Conservation (phyloP, 495 filamentous ascomycete species). For the Penicillium simplicissimum region DNA sequence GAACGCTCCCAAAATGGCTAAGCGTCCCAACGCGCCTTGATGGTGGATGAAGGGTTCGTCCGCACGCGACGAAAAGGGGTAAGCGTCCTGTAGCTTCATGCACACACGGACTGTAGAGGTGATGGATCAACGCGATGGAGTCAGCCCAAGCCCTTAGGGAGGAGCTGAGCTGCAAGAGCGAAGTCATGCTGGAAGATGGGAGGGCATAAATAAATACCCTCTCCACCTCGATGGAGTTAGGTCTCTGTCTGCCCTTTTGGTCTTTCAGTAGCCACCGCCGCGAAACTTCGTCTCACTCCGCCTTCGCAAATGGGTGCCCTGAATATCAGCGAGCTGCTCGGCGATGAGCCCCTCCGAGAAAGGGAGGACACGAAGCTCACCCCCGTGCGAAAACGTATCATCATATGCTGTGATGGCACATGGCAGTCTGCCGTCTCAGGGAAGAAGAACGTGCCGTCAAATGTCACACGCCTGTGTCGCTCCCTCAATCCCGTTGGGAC, state of each 20-base stretch:
- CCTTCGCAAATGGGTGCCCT: slow-evolving; percentile 2
- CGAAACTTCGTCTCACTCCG: background rate
- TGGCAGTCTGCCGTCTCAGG: slow-evolving; percentile 31
- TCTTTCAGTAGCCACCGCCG: background rate
- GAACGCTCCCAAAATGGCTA: background rate
- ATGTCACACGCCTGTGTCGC: slow-evolving; percentile 29
- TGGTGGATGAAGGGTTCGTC: background rate
- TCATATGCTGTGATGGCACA: slow-evolving; percentile 35
- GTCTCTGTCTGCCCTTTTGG: background rate
- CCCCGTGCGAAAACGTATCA: slow-evolving; percentile 24
- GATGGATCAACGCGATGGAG: slow-evolving; percentile 2
- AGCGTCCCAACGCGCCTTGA: background rate
- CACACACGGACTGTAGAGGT: background rate
- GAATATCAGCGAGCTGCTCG: slow-evolving; percentile 2
- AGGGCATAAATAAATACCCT: background rate
- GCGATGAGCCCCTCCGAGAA: slow-evolving; percentile 7
- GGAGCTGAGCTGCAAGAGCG: background rate
- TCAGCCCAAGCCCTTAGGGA: background rate
- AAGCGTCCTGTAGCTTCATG: slow-evolving; percentile 6
- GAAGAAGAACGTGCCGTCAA: slow-evolving; percentile 29
- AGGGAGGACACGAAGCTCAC: slow-evolving; percentile 8
- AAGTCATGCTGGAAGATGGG: background rate
- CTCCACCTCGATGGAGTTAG: background rate
- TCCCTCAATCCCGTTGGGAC: slow-evolving; percentile 22
- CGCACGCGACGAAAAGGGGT: background rate